These are phyloP conservation scores for Rhytidiadelphus loreus DNA, from an alignment of 225 moss, liverwort and hornwort species.

Conservation along the genomic window DNA sequence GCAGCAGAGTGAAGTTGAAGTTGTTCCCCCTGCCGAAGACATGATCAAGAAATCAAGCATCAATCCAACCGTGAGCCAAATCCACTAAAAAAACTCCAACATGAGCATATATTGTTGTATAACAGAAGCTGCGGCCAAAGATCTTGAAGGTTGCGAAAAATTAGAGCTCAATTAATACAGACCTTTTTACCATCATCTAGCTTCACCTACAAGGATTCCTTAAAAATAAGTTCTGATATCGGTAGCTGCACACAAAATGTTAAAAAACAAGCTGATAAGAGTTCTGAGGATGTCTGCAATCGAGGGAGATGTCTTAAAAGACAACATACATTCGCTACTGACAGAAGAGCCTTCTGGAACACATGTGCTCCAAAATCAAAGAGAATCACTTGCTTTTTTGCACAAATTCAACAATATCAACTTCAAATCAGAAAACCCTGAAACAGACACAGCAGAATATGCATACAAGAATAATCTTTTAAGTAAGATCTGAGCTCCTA, in stretches of 20 bases:
- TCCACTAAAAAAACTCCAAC: background rate
- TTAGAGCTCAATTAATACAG: background rate
- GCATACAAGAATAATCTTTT: background rate
- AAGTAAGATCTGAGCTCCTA: background rate
- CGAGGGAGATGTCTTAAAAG: background rate
- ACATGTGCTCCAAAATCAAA: background rate
- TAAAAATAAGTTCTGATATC: no score
- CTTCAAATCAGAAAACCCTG: background rate
- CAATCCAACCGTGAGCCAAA: background rate
- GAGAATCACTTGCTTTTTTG: background rate
- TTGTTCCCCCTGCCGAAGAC: background rate
- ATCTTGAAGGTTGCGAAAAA: background rate
- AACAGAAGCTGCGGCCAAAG: background rate
- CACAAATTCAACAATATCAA: background rate
- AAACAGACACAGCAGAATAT: background rate
- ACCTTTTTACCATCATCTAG: background rate
- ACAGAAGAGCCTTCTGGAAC: no score
- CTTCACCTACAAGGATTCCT: background rate
- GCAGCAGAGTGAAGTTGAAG: background rate
- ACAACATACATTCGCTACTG: no score
- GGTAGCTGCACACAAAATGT: background rate
- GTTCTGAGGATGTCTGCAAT: background rate
- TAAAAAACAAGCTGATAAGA: no score
- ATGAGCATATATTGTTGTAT: background rate
- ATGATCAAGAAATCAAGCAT: background rate